Evolutionary conservation across 2,329 filamentous ascomycete genomes (phyloP), one percentile per base, ranked within the genome.

Genomic region (Aspergillus bombycis): DNA sequence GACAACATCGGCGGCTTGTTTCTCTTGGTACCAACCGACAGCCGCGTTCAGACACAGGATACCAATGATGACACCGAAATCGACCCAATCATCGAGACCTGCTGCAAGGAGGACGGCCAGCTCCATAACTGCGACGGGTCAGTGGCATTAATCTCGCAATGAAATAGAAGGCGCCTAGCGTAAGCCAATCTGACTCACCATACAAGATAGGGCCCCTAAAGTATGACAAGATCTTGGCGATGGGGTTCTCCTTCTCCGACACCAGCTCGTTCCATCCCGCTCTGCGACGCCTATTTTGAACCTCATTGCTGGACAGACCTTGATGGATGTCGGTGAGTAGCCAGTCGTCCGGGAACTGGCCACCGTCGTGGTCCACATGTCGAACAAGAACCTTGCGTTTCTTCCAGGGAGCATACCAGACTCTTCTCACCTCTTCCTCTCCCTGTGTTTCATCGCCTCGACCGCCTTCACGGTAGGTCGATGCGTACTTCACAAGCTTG

Each of bases 21-120:
- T 93, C 79, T 93, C 90, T 76, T 92, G 90, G 76, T 92, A 92
- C 87, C 90, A 92, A 80, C 90, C 90, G 74, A 92, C 90, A 67
- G 88, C 80, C 63, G 90, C 90, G 79, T 93, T 93, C 66, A 93
- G 85, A 74, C 89, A 77, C 60, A 93, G 80, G 75, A 93, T 93
- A 80, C 86, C 90, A 71, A 90, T 87, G 75, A 93, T 93, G 75
- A 93, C 89, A 83, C 89, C 90, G 69, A 92, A 87, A 78, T 93
- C 90, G 67, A 92, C 83, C 89, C 89, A 93, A 77, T 91, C 89
- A 69, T 86, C 83, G 65, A 93, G 85, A 83, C 89, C 90, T 71
- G 88, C 88, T 67, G 90, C 89, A 71, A 93, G 83, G 64, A 92
- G 80, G 71, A 90, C 90, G 76, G 90, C 90, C 74, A 91, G 74